Base-by-base conservation (phyloP, 2,329 filamentous ascomycete genomes). In the Aureobasidium sp. region DNA sequence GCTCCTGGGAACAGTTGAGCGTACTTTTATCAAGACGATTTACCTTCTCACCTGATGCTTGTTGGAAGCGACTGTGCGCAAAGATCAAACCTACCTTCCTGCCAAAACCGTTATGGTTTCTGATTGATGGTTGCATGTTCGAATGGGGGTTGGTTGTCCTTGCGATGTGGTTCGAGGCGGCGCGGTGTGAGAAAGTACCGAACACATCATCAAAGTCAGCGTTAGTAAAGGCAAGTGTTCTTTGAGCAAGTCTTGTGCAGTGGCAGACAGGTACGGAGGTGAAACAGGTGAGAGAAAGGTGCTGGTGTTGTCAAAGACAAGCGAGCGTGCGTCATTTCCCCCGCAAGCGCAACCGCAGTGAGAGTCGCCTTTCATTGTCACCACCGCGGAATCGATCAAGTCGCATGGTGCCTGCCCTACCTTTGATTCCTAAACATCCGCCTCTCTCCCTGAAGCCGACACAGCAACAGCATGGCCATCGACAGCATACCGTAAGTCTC, bases 401-500 rank as follows among this genome's bases (percentile, higher is more conserved):
- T 51, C 34, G 51, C 7, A 55, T 55, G 51, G 27, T 44, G 51
- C 37, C 37, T 44, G 51, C 34, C 32, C 27, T 45, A 44, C n/a
- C 42, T 48, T n/a, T 61, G 37, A 34, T 45, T n/a, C 39, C 58
- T 60, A 51, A 25, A 39, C 8, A 11, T 11, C 25, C 36, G 27
- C 16, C 27, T 34, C 29, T 32, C 14, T 16, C n/a, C 34, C n/a
- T 16, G 39, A 37, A 29, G 44, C 36, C 48, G 39, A 29, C 29
- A 58, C 44, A 61, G 45, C 27, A 57, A 41, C 57, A 59, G 57
- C 57, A 71, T 71, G 69, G 69, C 69, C 59, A 70, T 71, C 62
- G 69, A 71, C 62, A 65, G 62, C 21, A 67, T 69, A 34, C 62
- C 66, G 69, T 70, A 50, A 41, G 66, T 54, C 8, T 7, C 10